Conservation (phyloP, 2,329 filamentous ascomycete species). For the Pseudogymnoascus sp. region DNA sequence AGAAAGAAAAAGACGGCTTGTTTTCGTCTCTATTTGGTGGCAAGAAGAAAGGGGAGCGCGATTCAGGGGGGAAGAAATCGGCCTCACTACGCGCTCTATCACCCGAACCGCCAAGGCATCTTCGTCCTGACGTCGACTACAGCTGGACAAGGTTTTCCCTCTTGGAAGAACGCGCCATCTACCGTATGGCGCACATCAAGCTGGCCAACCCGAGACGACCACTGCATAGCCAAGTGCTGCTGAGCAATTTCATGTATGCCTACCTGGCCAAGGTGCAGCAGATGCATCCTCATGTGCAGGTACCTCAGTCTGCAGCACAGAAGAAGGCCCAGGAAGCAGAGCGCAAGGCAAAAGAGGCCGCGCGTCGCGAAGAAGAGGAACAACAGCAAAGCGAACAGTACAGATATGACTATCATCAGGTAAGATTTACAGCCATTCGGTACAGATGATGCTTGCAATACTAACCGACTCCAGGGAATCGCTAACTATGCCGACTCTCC, state of each 20-base stretch:
- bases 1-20: slow-evolving; percentile 90
- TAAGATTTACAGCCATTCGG: slow-evolving; percentile 16
- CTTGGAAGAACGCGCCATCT: slow-evolving; percentile 91
- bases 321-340: slow-evolving; percentile 56
- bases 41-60: slow-evolving; percentile 79
- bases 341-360: slow-evolving; percentile 36
- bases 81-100: slow-evolving; percentile 66
- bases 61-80: slow-evolving; percentile 65
- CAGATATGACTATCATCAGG: slow-evolving; percentile 32
- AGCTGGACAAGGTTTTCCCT: slow-evolving; percentile 95
- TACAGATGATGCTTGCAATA: slow-evolving; percentile 6
- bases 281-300: slow-evolving; percentile 93
- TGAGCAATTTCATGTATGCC: slow-evolving; percentile 99
- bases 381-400: slow-evolving; percentile 28
- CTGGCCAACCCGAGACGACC: slow-evolving; percentile 92
- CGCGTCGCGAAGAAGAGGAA: slow-evolving; percentile 27
- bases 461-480: slow-evolving; percentile 26
- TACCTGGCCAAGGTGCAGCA: slow-evolving; percentile 98
- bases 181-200: slow-evolving; percentile 98
- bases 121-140: slow-evolving; percentile 87
- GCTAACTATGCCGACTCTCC: slow-evolving; percentile 28
- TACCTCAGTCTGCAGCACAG: slow-evolving; percentile 71
- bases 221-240: slow-evolving; percentile 84
- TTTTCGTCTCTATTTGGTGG: slow-evolving; percentile 88
- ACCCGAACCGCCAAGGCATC: slow-evolving; percentile 67